Percentiles rank a stretch among this genome's conserved stretches.
These are phyloP conservation scores for Suillus variegatus DNA, from an alignment of 768 basidiomycete species.

Conservation along the genomic window DNA sequence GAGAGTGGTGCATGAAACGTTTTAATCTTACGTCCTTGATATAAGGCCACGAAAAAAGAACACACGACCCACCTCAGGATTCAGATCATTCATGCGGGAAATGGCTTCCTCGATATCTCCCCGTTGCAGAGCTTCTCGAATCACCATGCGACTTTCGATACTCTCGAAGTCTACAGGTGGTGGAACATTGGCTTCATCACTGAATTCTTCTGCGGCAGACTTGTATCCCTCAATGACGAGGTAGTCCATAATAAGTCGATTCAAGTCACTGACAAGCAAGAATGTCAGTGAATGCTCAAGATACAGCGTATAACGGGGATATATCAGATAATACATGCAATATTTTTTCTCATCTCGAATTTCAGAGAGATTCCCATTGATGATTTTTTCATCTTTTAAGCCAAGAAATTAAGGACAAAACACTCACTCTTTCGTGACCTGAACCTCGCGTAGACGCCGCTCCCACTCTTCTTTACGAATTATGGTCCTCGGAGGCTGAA, in stretches of 20 bases:
- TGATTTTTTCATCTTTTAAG: constrained; percentile 59
- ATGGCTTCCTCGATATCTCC: constrained; percentile 97
- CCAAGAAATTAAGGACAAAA: constrained; percentile 14
- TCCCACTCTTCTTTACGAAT: constrained; percentile 90
- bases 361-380: constrained; percentile 99
- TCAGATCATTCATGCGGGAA: constrained; percentile 91
- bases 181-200: constrained; percentile 77
- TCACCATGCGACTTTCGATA: constrained; percentile 93
- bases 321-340: constrained; percentile 91
- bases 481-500: constrained; percentile 50
- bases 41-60: constrained; percentile 10
- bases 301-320: constrained; percentile 27
- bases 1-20: constrained; percentile 98
- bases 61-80: constrained; percentile 82
- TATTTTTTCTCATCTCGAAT: constrained; percentile 64
- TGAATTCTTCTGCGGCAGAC: constrained; percentile 93
- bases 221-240: constrained; percentile 98
- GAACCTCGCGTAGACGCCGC: constrained; percentile 75
- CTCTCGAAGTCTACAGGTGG: constrained; percentile 86
- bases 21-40: constrained; percentile 71
- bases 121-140: constrained; percentile 89
- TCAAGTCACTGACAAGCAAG: constrained; percentile 72
- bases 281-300: constrained; percentile 22
- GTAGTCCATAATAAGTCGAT: constrained; percentile 95
- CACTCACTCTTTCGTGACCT: constrained; percentile 88